Evolutionary conservation across 139 green algal genomes (phyloP).

Genomic region (Microglena sp.): DNA sequence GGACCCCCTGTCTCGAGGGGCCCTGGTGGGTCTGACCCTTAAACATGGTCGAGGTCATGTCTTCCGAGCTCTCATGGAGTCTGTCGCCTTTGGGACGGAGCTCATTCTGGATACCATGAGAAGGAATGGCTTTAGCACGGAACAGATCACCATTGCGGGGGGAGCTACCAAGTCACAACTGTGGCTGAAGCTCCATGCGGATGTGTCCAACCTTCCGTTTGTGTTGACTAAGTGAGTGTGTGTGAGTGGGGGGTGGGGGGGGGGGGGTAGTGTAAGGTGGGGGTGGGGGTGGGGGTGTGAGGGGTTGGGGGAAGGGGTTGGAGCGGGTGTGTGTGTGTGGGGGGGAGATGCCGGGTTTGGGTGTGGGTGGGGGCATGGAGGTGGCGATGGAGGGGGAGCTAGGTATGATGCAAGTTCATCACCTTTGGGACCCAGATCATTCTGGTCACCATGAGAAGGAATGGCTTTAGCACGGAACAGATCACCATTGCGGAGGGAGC

Average conservation of each 20-base stretch:
- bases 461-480: no score
- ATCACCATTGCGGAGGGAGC: no score
- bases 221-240: slow-evolving; percentile 45
- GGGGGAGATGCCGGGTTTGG: no score
- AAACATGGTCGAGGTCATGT: slow-evolving; percentile 57
- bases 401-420: no score
- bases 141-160: slow-evolving; percentile 31
- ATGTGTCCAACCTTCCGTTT: slow-evolving; percentile 55
- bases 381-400: no score
- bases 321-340: no score
- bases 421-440: no score
- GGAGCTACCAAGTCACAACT: slow-evolving; percentile 3
- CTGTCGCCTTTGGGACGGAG: slow-evolving; percentile 55
- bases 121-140: slow-evolving; percentile 28
- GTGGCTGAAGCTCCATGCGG: slow-evolving; percentile 73
- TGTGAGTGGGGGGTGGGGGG: slow-evolving; percentile 3
- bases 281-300: no score
- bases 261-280: background rate
- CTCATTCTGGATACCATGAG: slow-evolving; percentile 65
- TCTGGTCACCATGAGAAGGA: no score
- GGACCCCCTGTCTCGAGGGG: slow-evolving; percentile 57
- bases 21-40: slow-evolving; percentile 62
- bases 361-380: no score
- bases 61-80: slow-evolving; percentile 42
- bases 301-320: no score